These are phyloP conservation scores for Saccharomycopsis microspora DNA, from an alignment of 805 yeast species.

Conservation along the genomic window DNA sequence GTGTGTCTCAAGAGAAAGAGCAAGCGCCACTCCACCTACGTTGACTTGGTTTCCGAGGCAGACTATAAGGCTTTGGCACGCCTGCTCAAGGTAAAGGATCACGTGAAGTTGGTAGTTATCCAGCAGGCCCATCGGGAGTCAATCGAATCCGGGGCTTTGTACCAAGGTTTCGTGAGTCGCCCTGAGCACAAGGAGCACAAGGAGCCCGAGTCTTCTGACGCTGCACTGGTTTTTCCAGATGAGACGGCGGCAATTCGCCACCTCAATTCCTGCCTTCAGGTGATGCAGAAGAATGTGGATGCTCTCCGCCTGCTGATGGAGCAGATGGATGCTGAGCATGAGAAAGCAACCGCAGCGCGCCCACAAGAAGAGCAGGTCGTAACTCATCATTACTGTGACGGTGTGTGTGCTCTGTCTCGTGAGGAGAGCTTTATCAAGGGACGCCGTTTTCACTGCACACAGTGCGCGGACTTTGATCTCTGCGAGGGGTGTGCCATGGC, in stretches of 20 bases:
- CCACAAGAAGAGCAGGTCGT: too few species aligned
- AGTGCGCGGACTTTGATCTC: slow-evolving; percentile 38
- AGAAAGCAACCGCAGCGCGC: too few species aligned
- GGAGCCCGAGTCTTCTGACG: too few species aligned
- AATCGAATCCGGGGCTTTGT: neutral
- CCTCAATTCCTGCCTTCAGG: too few species aligned
- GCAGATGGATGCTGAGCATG: too few species aligned
- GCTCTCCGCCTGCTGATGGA: too few species aligned
- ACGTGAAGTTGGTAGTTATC: slow-evolving; percentile 25
- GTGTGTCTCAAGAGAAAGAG: slow-evolving; percentile 27
- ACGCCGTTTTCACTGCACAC: slow-evolving; percentile 28
- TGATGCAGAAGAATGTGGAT: too few species aligned
- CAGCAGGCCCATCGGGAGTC: neutral
- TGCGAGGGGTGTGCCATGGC: slow-evolving; percentile 23
- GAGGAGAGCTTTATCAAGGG: too few species aligned
- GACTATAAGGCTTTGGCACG: slow-evolving; percentile 35
- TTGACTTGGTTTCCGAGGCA: slow-evolving; percentile 25
- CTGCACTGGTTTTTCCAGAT: too few species aligned
- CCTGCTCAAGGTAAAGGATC: slow-evolving; percentile 37
- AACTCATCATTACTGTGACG: too few species aligned
- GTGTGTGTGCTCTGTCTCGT: too few species aligned
- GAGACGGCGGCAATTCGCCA: too few species aligned
- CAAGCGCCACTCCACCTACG: slow-evolving; percentile 32
- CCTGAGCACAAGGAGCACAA: neutral
- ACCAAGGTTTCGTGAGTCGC: neutral